phyloP scores from a whole-genome alignment of 1,284 basidiomycete genomes.

The Rhodotorula sp. region DNA sequence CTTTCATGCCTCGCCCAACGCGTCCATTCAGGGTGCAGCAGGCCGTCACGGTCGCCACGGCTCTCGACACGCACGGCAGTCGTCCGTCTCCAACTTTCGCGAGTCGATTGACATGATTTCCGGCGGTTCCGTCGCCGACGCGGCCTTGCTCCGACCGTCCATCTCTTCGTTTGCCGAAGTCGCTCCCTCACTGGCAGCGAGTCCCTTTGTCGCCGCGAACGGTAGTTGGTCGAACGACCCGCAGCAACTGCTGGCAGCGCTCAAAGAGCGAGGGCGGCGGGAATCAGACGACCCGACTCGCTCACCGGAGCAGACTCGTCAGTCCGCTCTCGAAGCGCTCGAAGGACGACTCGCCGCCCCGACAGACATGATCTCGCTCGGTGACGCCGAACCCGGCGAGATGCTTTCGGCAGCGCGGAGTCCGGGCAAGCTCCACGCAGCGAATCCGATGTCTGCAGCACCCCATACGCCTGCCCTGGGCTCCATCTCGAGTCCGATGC shows the following conservation, averaged over 20 bases:
- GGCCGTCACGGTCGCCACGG: slow-evolving; percentile 37
- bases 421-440: slow-evolving; percentile 11
- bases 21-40: slow-evolving; percentile 1
- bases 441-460: not conserved
- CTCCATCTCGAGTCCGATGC: slow-evolving; percentile 24
- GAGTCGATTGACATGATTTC: slow-evolving; percentile 46
- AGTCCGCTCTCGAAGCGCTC: slow-evolving; percentile 38
- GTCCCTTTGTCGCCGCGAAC: slow-evolving; percentile 1
- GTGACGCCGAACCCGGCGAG: slow-evolving; percentile 26
- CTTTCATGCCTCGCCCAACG: slow-evolving; percentile 9
- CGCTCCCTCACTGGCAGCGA: not conserved
- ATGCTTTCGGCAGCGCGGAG: slow-evolving; percentile 29
- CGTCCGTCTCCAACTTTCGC: slow-evolving; percentile 42
- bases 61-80: slow-evolving; percentile 41
- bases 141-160: slow-evolving; percentile 26
- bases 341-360: slow-evolving; percentile 38
- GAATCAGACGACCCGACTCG: slow-evolving; percentile 24
- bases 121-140: slow-evolving; percentile 22
- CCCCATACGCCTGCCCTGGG: slow-evolving; percentile 10
- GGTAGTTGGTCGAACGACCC: slow-evolving; percentile 31
- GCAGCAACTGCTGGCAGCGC: slow-evolving; percentile 37
- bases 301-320: slow-evolving; percentile 28
- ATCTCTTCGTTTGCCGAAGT: slow-evolving; percentile 31
- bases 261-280: slow-evolving; percentile 38
- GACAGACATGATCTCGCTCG: slow-evolving; percentile 37